Conservation (phyloP, 768 basidiomycete species). For the Pleurotus tuber-regium region DNA sequence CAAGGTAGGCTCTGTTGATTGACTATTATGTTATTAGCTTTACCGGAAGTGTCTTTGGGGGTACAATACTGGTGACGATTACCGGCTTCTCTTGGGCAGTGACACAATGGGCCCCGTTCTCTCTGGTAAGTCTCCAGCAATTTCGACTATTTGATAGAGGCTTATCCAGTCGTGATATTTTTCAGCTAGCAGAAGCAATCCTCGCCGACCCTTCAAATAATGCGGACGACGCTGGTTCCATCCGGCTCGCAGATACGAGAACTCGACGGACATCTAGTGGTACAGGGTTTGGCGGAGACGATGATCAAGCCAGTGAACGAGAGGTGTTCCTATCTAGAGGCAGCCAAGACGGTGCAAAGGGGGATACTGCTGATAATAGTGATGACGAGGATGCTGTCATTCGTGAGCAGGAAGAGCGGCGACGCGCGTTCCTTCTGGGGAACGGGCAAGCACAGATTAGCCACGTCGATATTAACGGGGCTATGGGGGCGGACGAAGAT, state of each 20-base stretch:
- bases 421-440: slow-evolving; percentile 25
- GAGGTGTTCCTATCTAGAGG: slow-evolving; percentile 22
- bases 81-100: slow-evolving; percentile 94
- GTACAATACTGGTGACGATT: slow-evolving; percentile 72
- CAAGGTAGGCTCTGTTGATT: background rate
- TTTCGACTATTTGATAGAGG: background rate
- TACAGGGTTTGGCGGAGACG: background rate
- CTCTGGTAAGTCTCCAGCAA: slow-evolving; percentile 55
- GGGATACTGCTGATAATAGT: slow-evolving; percentile 12
- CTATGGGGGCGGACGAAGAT: slow-evolving; percentile 30
- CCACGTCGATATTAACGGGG: slow-evolving; percentile 35
- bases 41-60: slow-evolving; percentile 63
- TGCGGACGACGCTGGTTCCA: slow-evolving; percentile 33
- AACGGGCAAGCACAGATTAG: slow-evolving; percentile 50
- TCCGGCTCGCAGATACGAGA: slow-evolving; percentile 44
- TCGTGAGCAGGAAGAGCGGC: slow-evolving; percentile 1
- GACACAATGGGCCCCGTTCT: slow-evolving; percentile 90
- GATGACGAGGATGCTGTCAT: slow-evolving; percentile 9
- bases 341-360: slow-evolving; percentile 24
- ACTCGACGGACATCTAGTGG: slow-evolving; percentile 20
- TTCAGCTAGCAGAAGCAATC: slow-evolving; percentile 82
- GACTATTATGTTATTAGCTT: slow-evolving; percentile 45
- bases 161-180: background rate
- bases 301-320: slow-evolving; percentile 25
- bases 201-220: slow-evolving; percentile 53